phyloP scores from a whole-genome alignment of 768 basidiomycete species.

The Termitomyces sp. region DNA sequence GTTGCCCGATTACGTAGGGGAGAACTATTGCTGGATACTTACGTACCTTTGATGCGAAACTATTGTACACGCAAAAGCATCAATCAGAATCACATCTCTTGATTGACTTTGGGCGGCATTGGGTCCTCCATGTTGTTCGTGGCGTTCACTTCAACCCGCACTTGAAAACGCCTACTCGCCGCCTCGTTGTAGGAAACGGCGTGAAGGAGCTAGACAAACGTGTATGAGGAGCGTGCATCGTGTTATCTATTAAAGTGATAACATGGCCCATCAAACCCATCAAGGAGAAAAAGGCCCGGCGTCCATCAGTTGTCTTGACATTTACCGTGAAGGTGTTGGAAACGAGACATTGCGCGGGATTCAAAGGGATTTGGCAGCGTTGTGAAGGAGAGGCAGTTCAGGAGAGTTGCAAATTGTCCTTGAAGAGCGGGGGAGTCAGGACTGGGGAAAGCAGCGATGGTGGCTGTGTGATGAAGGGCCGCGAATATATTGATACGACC shows the following conservation, averaged over 20 bases:
- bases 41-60: background rate
- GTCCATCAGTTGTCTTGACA: background rate
- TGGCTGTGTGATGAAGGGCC: constrained; percentile 10
- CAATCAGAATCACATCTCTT: background rate
- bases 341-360: background rate
- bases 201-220: background rate
- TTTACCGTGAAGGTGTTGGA: background rate
- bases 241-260: background rate
- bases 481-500: constrained; percentile 3
- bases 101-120: background rate
- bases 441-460: background rate
- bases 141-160: background rate
- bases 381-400: background rate
- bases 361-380: background rate
- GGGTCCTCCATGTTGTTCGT: background rate
- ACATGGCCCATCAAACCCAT: too few relatives aligned
- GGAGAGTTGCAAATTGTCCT: background rate
- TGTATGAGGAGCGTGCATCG: background rate
- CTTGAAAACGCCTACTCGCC: background rate
- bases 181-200: background rate
- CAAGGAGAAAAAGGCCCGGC: background rate
- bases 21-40: background rate
- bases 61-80: background rate
- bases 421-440: background rate
- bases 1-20: too few relatives aligned